Evolutionary conservation across 441 rosid species (phyloP).

Genomic region (Mallotus japonicus): DNA sequence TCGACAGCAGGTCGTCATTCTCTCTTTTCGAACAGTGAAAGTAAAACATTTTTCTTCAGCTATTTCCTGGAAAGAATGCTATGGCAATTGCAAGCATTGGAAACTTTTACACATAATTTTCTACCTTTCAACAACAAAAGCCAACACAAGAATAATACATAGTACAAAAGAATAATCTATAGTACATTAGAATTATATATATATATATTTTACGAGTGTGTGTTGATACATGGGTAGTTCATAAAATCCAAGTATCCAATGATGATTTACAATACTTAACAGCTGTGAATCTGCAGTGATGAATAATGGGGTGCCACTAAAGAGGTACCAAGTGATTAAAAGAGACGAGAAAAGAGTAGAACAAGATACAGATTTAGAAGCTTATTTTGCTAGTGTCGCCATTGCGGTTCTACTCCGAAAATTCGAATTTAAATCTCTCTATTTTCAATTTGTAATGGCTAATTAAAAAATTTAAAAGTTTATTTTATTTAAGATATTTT

Average conservation of each 20-base stretch:
- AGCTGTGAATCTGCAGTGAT: constrained; percentile 16
- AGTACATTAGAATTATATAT: too few species aligned
- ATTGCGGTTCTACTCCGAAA: too few species aligned
- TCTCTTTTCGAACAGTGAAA: background rate
- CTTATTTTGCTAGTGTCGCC: too few species aligned
- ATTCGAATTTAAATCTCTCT: too few species aligned
- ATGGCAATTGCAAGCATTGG: background rate
- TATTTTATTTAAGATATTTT: too few species aligned
- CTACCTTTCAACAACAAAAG: constrained; percentile 1
- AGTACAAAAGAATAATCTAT: too few species aligned
- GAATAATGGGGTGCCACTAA: constrained; percentile 1
- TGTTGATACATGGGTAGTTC: background rate
- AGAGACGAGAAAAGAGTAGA: background rate
- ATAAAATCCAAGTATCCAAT: constrained; percentile 17
- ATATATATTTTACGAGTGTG: too few species aligned
- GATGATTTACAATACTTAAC: constrained; percentile 10
- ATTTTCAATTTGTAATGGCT: too few species aligned
- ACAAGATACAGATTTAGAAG: too few species aligned
- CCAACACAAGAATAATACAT: background rate
- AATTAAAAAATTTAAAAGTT: too few species aligned
- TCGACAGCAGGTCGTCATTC: too few species aligned
- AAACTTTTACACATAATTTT: background rate
- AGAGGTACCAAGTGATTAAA: background rate
- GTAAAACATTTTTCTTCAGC: background rate
- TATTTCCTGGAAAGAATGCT: background rate